phyloP scores from a whole-genome alignment of 164 flowering plant species.

The Piper longum region DNA sequence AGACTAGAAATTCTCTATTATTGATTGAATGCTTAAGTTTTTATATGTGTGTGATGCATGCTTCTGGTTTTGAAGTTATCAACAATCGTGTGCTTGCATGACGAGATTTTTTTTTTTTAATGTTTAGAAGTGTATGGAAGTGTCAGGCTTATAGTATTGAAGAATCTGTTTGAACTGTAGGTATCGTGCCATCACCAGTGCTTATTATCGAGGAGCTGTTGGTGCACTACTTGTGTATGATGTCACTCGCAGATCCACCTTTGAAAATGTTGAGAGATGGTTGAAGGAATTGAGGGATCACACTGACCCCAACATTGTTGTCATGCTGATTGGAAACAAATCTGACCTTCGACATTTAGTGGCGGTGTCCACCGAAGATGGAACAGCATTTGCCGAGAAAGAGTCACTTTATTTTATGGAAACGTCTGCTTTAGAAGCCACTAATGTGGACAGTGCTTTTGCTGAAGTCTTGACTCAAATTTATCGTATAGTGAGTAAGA shows the following conservation, averaged over 20 bases:
- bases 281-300: conserved; percentile 50
- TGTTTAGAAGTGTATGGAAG: too few relatives aligned
- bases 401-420: conserved; percentile 63
- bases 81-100: too few relatives aligned
- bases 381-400: conserved; percentile 43
- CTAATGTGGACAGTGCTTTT: conserved; percentile 53
- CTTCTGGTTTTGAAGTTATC: too few relatives aligned
- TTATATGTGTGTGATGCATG: too few relatives aligned
- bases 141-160: neutral
- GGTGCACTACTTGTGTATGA: conserved; percentile 62
- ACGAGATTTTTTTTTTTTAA: too few relatives aligned
- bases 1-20: too few relatives aligned
- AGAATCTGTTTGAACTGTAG: conserved; percentile 11
- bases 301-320: conserved; percentile 61
- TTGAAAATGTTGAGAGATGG: conserved; percentile 58
- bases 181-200: conserved; percentile 73
- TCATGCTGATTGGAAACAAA: conserved; percentile 67
- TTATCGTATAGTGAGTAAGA: conserved; percentile 46
- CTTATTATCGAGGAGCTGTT: conserved; percentile 63
- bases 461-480: conserved; percentile 58
- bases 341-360: conserved; percentile 60
- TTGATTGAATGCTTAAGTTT: too few relatives aligned
- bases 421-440: conserved; percentile 60
- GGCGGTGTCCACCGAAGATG: conserved; percentile 54
- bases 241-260: conserved; percentile 48